Base-by-base conservation (phyloP, 306 rosid species). In the Arachis hypogaea region DNA sequence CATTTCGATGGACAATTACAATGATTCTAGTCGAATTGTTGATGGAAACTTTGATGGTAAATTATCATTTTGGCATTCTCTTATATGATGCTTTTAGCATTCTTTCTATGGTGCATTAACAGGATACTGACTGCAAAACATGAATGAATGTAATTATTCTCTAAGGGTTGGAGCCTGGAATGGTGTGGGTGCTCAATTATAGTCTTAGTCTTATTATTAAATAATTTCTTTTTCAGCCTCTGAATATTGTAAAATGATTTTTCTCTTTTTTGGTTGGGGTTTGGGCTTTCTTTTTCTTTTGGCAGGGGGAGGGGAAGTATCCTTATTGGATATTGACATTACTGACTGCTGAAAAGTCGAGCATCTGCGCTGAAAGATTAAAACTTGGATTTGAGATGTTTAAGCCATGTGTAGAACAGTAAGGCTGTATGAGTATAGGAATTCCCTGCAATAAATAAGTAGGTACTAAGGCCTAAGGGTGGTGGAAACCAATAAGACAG, bases 31-130 rank as follows among this genome's bases (percentile, higher is more conserved):
- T 82, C 96, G 99, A 74, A 87, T 95, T 77, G 98, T 95, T 70
- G 99, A 95, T 80, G 98, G 99, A 45, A 95, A 95, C 80, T 92
- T 85, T 67, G 99, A 95, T 70, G 99, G 99, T 95, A 92, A 87
- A 18, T 67, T 8, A 41, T 72, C 71, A 69, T 74, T 52, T 71
- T 22, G 43, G 71, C 67, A 50, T 67, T 76, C 47, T 64, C 64
- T 73, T 56, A 57, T 59, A 28, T 66, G 63, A 74, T 71, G 69
- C 65, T 63, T 46, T 62, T 82, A 40, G 73, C n/a, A 59, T 77
- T 69, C 59, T 69, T 40, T 63, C 55, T 54, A 7, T 71, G 55
- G 69, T 75, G 59, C 75, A 70, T 44, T 74, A 47, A 59, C 49
- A 16, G 57, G 63, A 55, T 62, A 63, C 64, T 33, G 61, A 7